Evolutionary conservation across 352 stramenopile genomes (phyloP).

Genomic region (Pythium insidiosum): DNA sequence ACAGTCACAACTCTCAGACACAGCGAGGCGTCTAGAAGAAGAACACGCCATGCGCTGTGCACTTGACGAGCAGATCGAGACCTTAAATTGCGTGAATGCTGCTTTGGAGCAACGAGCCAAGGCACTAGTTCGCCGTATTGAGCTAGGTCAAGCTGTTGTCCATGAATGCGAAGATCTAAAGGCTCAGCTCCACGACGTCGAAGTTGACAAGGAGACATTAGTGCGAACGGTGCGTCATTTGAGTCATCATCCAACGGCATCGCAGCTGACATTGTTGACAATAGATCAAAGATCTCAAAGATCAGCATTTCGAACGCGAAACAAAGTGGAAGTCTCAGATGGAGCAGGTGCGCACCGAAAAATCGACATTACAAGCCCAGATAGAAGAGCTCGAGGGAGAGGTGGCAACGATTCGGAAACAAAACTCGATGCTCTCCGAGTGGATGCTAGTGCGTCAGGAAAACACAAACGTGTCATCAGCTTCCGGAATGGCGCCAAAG

Average conservation of each 20-base stretch:
- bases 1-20: slow-evolving; percentile 40
- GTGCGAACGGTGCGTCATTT: slow-evolving; percentile 33
- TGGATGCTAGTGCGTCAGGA: slow-evolving; percentile 75
- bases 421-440: slow-evolving; percentile 67
- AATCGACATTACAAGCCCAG: slow-evolving; percentile 27
- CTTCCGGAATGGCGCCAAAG: too few relatives aligned
- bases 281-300: slow-evolving; percentile 68
- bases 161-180: slow-evolving; percentile 62
- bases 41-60: slow-evolving; percentile 41
- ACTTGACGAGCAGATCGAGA: slow-evolving; percentile 56
- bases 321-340: slow-evolving; percentile 57
- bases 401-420: slow-evolving; percentile 36
- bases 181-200: slow-evolving; percentile 39
- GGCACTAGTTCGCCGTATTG: slow-evolving; percentile 52
- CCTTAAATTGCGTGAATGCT: slow-evolving; percentile 66
- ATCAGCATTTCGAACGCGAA: slow-evolving; percentile 48
- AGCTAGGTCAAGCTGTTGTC: slow-evolving; percentile 34
- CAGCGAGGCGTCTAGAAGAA: slow-evolving; percentile 39
- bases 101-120: slow-evolving; percentile 65
- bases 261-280: too few relatives aligned
- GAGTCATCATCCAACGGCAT: too few relatives aligned
- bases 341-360: slow-evolving; percentile 41
- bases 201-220: slow-evolving; percentile 67
- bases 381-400: slow-evolving; percentile 54
- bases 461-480: too few relatives aligned